phyloP scores from a whole-genome alignment of 495 filamentous ascomycete species.

The Achaetomiella virescens region DNA sequence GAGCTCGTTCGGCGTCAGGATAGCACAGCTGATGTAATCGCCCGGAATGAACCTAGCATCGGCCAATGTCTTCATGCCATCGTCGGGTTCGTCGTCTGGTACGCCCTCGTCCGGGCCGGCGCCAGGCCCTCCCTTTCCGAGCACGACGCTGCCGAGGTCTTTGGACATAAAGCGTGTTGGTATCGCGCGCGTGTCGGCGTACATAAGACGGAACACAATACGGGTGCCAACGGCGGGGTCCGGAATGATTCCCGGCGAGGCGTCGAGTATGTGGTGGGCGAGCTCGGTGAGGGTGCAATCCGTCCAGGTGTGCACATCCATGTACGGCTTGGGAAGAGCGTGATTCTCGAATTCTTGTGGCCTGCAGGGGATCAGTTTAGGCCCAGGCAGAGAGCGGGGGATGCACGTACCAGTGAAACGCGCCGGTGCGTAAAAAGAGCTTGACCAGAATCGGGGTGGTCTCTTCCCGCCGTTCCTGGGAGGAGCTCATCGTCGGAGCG shows the following conservation, averaged over 20 bases:
- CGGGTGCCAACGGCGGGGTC: constrained; percentile 70
- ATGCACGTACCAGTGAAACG: constrained; percentile 59
- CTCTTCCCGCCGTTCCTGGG: neutral
- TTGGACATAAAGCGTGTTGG: constrained; percentile 61
- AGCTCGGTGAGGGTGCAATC: constrained; percentile 80
- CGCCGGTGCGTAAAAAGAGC: constrained; percentile 73
- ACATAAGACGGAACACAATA: constrained; percentile 80
- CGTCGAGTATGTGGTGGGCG: constrained; percentile 51
- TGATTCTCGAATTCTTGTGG: constrained; percentile 57
- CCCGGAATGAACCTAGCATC: constrained; percentile 80
- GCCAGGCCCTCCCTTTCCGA: constrained; percentile 38
- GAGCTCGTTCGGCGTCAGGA: constrained; percentile 60
- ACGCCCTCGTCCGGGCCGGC: neutral
- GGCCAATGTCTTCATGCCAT: constrained; percentile 60
- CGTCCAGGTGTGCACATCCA: constrained; percentile 85
- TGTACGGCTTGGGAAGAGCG: constrained; percentile 53
- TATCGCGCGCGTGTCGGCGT: constrained; percentile 63
- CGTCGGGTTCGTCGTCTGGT: neutral
- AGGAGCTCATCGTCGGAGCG: constrained; percentile 1
- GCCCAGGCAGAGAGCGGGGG: constrained; percentile 11
- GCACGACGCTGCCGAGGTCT: constrained; percentile 75
- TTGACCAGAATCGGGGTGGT: constrained; percentile 76
- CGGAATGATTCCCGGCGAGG: constrained; percentile 52
- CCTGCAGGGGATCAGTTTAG: constrained; percentile 30
- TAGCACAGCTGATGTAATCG: constrained; percentile 77